Evolutionary conservation across 495 filamentous ascomycete species (phyloP).

Genomic region (Neurospora tetrasperma): DNA sequence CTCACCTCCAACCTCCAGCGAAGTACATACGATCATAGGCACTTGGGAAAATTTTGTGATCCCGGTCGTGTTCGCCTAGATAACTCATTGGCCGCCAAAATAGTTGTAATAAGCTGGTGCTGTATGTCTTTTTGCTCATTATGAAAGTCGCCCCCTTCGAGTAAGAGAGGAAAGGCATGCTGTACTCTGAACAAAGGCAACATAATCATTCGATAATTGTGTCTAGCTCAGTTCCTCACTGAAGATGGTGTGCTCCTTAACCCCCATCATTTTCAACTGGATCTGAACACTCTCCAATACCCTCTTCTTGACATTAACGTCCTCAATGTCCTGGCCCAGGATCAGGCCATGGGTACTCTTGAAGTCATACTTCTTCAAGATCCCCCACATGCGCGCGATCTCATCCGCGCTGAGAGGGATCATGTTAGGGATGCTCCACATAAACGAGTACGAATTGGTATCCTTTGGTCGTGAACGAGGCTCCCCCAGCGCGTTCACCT

Average conservation of each 20-base stretch:
- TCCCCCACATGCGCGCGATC: slow-evolving; percentile 42
- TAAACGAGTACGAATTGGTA: slow-evolving; percentile 57
- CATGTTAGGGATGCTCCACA: slow-evolving; percentile 75
- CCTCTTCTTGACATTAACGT: slow-evolving; percentile 45
- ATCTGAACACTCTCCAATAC: slow-evolving; percentile 70
- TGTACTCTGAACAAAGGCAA: background rate
- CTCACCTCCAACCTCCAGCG: background rate
- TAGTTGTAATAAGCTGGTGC: background rate
- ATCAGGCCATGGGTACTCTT: slow-evolving; percentile 58
- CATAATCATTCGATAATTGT: no score
- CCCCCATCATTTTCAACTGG: slow-evolving; percentile 49
- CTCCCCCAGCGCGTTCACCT: slow-evolving; percentile 20
- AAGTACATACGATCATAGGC: background rate
- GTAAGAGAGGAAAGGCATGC: background rate
- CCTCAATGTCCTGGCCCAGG: slow-evolving; percentile 46
- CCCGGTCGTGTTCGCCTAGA: background rate
- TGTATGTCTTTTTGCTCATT: no score
- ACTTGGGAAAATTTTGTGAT: background rate
- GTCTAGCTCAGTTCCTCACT: slow-evolving; percentile 13
- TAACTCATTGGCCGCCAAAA: background rate
- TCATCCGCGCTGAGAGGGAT: slow-evolving; percentile 55
- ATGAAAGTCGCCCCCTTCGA: background rate
- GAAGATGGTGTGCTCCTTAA: slow-evolving; percentile 35
- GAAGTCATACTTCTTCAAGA: slow-evolving; percentile 49
- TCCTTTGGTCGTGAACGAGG: slow-evolving; percentile 38